phyloP scores from a whole-genome alignment of 352 stramenopile genomes.

The Phytophthora sp. region DNA sequence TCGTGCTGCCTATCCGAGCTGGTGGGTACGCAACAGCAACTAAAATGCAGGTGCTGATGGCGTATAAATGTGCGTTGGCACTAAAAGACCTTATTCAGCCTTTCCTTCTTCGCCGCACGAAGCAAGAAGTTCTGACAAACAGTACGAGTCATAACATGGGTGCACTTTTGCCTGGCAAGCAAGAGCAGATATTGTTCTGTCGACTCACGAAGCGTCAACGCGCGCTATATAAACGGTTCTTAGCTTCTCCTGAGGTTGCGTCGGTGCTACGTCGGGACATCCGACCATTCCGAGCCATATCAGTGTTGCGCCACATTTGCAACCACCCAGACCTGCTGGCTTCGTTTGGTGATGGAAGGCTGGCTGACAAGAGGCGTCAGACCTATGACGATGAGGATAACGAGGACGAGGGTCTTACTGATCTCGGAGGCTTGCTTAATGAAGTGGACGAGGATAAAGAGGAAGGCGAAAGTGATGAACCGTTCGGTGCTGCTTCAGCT shows the following conservation, averaged over 20 bases:
- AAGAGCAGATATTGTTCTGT: constrained; percentile 99
- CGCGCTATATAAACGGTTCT: constrained; percentile 91
- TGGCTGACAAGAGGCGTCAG: constrained; percentile 36
- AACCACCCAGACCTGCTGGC: constrained; percentile 97
- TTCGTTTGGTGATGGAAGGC: constrained; percentile 53
- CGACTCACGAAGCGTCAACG: constrained; percentile 90
- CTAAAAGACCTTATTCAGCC: constrained; percentile 97
- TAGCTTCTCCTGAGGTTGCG: constrained; percentile 93
- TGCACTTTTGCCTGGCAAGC: constrained; percentile 94
- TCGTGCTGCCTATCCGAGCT: constrained; percentile 96
- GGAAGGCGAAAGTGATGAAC: constrained; percentile 21
- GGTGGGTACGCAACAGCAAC: constrained; percentile 93
- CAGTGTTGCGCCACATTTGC: constrained; percentile 97
- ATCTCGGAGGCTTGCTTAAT: constrained; percentile 16
- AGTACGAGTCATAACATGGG: constrained; percentile 5
- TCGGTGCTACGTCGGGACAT: constrained; percentile 85
- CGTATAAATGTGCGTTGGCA: constrained; percentile 96
- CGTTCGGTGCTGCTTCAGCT: constrained; percentile 59
- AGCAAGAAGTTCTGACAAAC: constrained; percentile 93
- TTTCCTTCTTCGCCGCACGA: constrained; percentile 95
- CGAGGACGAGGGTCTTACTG: constrained; percentile 18
- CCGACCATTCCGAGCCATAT: constrained; percentile 92
- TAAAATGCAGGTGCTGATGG: constrained; percentile 96
- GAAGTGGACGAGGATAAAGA: constrained; percentile 26
- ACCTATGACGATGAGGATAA: constrained; percentile 40